These are phyloP conservation scores for Naganishia albida DNA, from an alignment of 1,284 basidiomycete species.

Conservation along the genomic window DNA sequence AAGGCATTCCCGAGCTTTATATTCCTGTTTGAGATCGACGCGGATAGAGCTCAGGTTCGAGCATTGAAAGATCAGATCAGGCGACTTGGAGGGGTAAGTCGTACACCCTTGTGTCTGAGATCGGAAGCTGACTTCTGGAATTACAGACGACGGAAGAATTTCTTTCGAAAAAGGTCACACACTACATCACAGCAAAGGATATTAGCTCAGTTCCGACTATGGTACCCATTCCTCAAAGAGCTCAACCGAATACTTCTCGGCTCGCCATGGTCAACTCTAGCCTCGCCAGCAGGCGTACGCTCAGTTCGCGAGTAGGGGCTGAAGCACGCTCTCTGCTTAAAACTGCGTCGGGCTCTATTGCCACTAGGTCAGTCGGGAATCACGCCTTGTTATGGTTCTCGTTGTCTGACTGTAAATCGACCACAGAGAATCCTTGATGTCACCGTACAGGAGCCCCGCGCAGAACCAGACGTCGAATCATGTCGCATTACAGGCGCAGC, in stretches of 20 bases:
- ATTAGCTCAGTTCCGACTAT: conserved; percentile 55
- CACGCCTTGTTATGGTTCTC: not conserved
- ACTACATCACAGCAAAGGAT: conserved; percentile 67
- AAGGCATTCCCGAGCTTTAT: conserved; percentile 78
- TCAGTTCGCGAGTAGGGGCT: conserved; percentile 37
- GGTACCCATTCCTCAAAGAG: conserved; percentile 45
- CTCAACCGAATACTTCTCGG: conserved; percentile 46
- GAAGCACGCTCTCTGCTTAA: conserved; percentile 43
- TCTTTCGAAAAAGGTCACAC: conserved; percentile 80
- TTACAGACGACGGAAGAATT: conserved; percentile 75
- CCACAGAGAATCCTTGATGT: conserved; percentile 11
- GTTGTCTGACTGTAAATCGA: not conserved
- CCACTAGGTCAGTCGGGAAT: conserved; percentile 4
- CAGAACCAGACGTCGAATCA: conserved; percentile 2
- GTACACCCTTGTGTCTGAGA: not conserved
- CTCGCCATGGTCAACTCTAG: conserved; percentile 45
- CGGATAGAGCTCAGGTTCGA: conserved; percentile 45
- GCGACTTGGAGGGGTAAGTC: conserved; percentile 75
- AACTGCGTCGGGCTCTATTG: conserved; percentile 2
- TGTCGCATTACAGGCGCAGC: conserved; percentile 20
- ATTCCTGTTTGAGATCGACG: conserved; percentile 81
- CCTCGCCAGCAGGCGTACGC: conserved; percentile 34
- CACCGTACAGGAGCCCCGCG: conserved; percentile 16
- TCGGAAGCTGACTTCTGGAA: not conserved
- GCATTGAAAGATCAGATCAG: conserved; percentile 53